Evolutionary conservation across 345 rosid species (phyloP), one percentile per base, ranked within the genome.

Genomic region (Brassica cretica): DNA sequence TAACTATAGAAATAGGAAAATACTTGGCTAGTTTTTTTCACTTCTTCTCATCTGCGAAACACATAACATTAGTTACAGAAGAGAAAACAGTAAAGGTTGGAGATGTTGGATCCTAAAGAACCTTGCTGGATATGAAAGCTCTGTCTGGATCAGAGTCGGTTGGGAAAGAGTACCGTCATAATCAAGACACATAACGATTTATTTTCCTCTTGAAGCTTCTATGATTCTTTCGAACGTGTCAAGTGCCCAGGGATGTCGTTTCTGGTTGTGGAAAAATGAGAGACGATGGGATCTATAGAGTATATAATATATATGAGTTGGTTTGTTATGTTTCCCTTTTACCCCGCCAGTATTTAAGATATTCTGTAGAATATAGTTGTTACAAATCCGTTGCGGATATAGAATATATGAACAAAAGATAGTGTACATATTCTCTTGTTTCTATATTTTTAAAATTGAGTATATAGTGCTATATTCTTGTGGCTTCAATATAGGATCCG

Each of bases 131-230:
- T 41, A 41, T 41, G 46, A 41, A 12, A 44, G 5, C 51, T 44
- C 51, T 77, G 70, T 94, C 97, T 5, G 98, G 98, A 64, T 94
- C 90, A 53, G 82, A 87, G 5, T 92, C 98, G 60, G 92, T 94
- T 1, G 97, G 98, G 97, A 94, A 55, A 94, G 93, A 10, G 98
- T 94, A 29, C 98, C 98, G 41, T 92, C 98, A 29, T 94, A 94
- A 70, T 92, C 98, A 25, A 94, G 83, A 75, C 97, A 75, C 97
- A 94, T 87, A 3, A 89, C 97, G 2, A 94, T 92, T 59, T 92
- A 89, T 74, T 94, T 94, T 58, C 98, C 97, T 59, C 80, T 84
- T 0, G 98, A 87, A 21, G 86, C 87, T 61, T 84, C 86, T 1
- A 32, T 85, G 71, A 94, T 91, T 59, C 82, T 74, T 73, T 86